Evolutionary conservation across 257 asterid species (phyloP).

Genomic region (Scutellaria barbata): DNA sequence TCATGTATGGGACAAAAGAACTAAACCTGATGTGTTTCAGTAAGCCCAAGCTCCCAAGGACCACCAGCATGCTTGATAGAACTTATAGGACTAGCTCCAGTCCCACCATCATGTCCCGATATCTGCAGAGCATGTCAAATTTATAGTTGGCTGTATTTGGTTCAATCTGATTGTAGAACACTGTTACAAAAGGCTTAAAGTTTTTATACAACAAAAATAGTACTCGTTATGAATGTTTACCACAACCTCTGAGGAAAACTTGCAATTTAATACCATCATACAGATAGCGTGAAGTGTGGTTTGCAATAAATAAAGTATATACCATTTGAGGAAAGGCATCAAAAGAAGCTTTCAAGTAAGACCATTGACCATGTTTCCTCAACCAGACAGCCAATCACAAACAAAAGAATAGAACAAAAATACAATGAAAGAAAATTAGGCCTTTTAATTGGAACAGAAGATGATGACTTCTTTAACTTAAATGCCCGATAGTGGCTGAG

Average conservation of each 20-base stretch:
- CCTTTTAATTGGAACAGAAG: not conserved
- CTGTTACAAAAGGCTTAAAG: not conserved
- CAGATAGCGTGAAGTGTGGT: no score
- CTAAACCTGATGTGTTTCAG: slow-evolving; percentile 95
- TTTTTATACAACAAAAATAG: slow-evolving; percentile 8
- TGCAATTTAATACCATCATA: no score
- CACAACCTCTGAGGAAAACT: no score
- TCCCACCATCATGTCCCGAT: slow-evolving; percentile 99
- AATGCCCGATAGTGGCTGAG: not conserved
- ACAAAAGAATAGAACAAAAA: no score
- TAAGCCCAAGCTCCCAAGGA: slow-evolving; percentile 99
- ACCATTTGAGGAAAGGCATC: no score
- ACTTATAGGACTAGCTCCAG: slow-evolving; percentile 99
- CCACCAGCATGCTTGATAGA: slow-evolving; percentile 99
- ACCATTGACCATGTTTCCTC: no score
- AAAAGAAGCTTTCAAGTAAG: no score
- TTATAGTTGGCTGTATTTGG: slow-evolving; percentile 27
- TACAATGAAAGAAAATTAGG: no score
- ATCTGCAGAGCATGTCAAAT: slow-evolving; percentile 52
- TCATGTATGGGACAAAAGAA: slow-evolving; percentile 12
- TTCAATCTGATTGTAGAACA: not conserved
- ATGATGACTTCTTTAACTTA: not conserved
- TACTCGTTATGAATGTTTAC: no score
- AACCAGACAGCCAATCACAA: no score
- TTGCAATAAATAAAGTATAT: no score